A percentile compares a stretch with the other conserved stretches of the same genome.
phyloP scores from a whole-genome alignment of 2,329 filamentous ascomycete genomes.

The Xylaria arbuscula region DNA sequence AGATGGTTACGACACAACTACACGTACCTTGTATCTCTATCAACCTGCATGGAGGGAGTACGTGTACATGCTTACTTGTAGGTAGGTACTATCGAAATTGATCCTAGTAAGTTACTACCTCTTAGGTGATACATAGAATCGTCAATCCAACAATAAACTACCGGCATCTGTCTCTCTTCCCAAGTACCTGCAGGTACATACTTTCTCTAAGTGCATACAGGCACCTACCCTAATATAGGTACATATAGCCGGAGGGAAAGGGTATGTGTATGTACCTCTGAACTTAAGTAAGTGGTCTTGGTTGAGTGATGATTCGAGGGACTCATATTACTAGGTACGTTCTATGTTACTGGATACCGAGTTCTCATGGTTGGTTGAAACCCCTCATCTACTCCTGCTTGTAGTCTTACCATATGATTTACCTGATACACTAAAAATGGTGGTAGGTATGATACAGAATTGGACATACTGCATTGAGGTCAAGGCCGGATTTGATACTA shows the following conservation, averaged over 20 bases:
- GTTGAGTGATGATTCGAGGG: neutral
- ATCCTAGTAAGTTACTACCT: too few species aligned
- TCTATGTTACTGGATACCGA: neutral
- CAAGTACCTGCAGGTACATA: neutral
- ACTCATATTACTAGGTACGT: neutral
- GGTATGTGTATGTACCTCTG: neutral
- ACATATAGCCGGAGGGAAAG: neutral
- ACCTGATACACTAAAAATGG: too few species aligned
- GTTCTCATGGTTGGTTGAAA: neutral
- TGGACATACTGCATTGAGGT: neutral
- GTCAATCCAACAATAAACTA: too few species aligned
- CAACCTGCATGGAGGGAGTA: too few species aligned
- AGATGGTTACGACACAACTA: too few species aligned
- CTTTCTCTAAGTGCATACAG: neutral
- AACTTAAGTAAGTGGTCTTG: neutral
- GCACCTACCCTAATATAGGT: too few species aligned
- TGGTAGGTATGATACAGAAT: neutral
- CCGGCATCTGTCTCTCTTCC: neutral
- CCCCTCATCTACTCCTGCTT: neutral
- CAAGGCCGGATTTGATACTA: conserved; percentile 10
- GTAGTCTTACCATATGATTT: neutral
- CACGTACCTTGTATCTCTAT: too few species aligned
- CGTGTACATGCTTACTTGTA: too few species aligned
- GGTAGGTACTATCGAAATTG: too few species aligned
- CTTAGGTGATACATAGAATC: too few species aligned